Conservation (phyloP, 176 grass and related monocot species). For the Paspalum notatum region DNA sequence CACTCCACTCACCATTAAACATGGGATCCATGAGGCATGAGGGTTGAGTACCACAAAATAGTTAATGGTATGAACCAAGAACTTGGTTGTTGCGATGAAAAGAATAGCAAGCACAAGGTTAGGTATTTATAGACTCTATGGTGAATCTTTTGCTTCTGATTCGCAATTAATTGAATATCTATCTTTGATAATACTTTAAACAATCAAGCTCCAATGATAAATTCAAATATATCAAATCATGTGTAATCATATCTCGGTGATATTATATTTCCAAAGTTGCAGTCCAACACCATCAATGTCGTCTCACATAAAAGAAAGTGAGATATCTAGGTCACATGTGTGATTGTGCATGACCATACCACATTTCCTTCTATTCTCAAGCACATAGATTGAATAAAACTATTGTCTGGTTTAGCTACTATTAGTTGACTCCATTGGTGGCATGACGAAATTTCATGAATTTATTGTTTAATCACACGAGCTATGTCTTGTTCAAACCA, state of each 20-base stretch:
- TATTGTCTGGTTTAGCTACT: too few relatives aligned
- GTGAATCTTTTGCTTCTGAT: background rate
- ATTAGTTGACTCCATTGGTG: too few relatives aligned
- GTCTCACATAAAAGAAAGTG: background rate
- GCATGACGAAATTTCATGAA: too few relatives aligned
- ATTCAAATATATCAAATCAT: background rate
- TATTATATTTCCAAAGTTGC: background rate
- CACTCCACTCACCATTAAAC: constrained; percentile 8
- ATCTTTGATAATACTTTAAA: background rate
- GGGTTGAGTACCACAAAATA: background rate
- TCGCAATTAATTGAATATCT: background rate
- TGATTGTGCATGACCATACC: too few relatives aligned
- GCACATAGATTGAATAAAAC: too few relatives aligned
- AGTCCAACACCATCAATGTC: background rate
- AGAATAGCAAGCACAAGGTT: background rate
- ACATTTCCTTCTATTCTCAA: too few relatives aligned
- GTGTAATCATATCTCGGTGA: background rate
- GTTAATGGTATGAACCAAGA: background rate
- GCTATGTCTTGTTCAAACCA: too few relatives aligned
- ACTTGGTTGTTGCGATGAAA: background rate
- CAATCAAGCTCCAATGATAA: background rate
- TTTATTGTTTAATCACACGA: too few relatives aligned
- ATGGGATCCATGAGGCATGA: background rate
- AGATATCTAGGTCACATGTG: background rate
- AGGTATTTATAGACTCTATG: constrained; percentile 6